A percentile compares a stretch with the other conserved stretches of the same genome.
Conservation (phyloP, 495 filamentous ascomycete species). For the Achaetomiella virescens region DNA sequence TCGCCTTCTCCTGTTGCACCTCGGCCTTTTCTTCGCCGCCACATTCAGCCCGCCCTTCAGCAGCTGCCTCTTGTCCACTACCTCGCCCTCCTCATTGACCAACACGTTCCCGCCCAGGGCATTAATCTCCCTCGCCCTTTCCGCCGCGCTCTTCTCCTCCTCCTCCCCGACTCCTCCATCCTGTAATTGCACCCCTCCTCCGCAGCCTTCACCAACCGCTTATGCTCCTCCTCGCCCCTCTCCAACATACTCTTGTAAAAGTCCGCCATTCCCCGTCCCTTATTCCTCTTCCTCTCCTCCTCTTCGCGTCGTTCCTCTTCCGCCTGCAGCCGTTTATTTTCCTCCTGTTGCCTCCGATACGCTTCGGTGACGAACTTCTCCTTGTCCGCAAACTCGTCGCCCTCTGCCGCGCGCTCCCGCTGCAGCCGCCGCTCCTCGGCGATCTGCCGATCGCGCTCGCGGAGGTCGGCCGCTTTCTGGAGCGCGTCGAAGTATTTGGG, state of each 20-base stretch:
- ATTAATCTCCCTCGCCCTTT: constrained; percentile 69
- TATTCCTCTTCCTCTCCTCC: constrained; percentile 59
- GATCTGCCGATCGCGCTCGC: constrained; percentile 82
- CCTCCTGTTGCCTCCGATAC: constrained; percentile 89
- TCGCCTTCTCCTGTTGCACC: constrained; percentile 30
- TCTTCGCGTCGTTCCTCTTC: constrained; percentile 70
- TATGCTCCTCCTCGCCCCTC: constrained; percentile 68
- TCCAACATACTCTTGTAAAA: constrained; percentile 84
- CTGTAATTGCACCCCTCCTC: constrained; percentile 53
- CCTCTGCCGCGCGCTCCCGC: constrained; percentile 85
- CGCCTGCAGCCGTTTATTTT: constrained; percentile 68
- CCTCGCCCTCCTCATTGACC: constrained; percentile 88
- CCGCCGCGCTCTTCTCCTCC: constrained; percentile 61
- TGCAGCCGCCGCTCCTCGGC: constrained; percentile 83
- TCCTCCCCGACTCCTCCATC: constrained; percentile 33
- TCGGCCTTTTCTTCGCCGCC: constrained; percentile 49
- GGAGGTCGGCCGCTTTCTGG: constrained; percentile 71
- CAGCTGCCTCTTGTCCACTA: constrained; percentile 89
- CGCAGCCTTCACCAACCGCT: constrained; percentile 58
- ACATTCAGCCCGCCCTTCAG: constrained; percentile 85
- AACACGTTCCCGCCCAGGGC: constrained; percentile 61
- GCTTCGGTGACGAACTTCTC: constrained; percentile 96
- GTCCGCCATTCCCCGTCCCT: constrained; percentile 70
- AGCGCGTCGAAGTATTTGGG: constrained; percentile 83
- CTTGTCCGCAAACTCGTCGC: constrained; percentile 89